A percentile compares a stretch with the other conserved stretches of the same genome.
These are phyloP conservation scores for Solanum tarijense DNA, from an alignment of 257 asterid genomes.

Conservation along the genomic window DNA sequence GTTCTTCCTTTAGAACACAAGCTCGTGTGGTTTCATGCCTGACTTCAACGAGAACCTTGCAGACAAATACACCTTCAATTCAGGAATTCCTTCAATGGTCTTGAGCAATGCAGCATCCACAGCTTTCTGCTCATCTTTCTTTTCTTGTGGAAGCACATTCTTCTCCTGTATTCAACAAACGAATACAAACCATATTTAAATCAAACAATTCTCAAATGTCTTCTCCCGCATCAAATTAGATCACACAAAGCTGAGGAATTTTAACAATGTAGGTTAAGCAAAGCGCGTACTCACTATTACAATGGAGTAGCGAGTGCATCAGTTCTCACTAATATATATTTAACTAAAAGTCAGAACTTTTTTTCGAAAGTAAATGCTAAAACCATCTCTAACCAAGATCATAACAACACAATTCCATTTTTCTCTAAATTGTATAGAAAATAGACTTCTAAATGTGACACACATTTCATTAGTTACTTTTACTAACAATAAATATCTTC, in stretches of 20 bases:
- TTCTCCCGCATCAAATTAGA: not conserved
- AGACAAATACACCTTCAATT: constrained; percentile 22
- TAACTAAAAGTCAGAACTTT: not conserved
- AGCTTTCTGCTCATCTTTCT: constrained; percentile 28
- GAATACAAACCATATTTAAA: not conserved
- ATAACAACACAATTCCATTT: not conserved
- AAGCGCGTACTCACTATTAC: not conserved
- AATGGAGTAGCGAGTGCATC: not conserved
- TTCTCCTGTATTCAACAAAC: constrained; percentile 14
- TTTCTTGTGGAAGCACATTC: constrained; percentile 16
- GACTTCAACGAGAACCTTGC: constrained; percentile 30
- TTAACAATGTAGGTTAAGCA: not conserved
- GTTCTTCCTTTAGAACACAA: constrained; percentile 13
- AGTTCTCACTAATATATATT: not conserved
- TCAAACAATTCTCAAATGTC: not conserved
- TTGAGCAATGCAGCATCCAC: constrained; percentile 16
- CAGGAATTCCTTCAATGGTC: constrained; percentile 18
- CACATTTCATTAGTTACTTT: not conserved
- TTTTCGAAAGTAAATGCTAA: not conserved
- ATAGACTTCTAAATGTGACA: not conserved
- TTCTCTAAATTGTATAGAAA: not conserved
- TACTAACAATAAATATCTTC: not conserved
- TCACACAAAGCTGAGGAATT: not conserved
- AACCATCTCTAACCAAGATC: not conserved
- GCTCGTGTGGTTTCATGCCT: constrained; percentile 35